Evolutionary conservation across 192 early-diverging fungal species (phyloP).

Genomic region (Coemansia sp.): DNA sequence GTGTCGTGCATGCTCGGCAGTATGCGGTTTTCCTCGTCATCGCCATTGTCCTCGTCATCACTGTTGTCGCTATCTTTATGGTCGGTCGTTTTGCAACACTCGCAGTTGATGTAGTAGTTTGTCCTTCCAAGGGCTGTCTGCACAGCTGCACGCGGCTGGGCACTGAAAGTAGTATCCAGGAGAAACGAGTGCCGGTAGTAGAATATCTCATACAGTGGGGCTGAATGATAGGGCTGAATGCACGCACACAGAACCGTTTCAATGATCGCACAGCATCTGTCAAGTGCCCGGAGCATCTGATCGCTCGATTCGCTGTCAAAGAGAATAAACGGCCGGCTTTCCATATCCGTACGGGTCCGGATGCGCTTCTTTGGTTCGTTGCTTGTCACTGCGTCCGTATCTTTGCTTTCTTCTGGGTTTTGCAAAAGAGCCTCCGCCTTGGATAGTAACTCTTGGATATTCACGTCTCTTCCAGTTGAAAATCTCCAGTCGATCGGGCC

Average conservation of each 20-base stretch:
- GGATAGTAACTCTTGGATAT: conserved; percentile 20
- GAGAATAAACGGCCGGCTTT: conserved; percentile 43
- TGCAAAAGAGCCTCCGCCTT: conserved; percentile 16
- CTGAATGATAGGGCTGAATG: conserved; percentile 59
- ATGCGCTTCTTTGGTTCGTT: conserved; percentile 20
- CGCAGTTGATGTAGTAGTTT: conserved; percentile 76
- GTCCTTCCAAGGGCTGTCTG: conserved; percentile 83
- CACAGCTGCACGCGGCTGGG: conserved; percentile 79
- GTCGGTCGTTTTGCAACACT: conserved; percentile 62
- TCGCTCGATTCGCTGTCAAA: conserved; percentile 47
- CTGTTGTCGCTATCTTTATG: conserved; percentile 5
- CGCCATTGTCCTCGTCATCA: conserved; percentile 28
- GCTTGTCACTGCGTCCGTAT: background rate
- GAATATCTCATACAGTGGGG: conserved; percentile 76
- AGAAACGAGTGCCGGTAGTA: conserved; percentile 74
- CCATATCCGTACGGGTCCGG: conserved; percentile 51
- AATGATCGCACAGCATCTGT: conserved; percentile 29
- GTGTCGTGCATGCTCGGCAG: conserved; percentile 76
- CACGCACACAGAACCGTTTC: conserved; percentile 31
- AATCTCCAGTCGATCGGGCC: conserved; percentile 21
- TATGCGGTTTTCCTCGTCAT: conserved; percentile 51
- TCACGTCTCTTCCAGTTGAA: conserved; percentile 8
- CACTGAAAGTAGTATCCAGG: conserved; percentile 77
- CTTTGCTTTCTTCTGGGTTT: conserved; percentile 3
- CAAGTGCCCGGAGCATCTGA: conserved; percentile 32